Conservation (phyloP, 495 filamentous ascomycete species). For the Saxispiralis lemnorum region DNA sequence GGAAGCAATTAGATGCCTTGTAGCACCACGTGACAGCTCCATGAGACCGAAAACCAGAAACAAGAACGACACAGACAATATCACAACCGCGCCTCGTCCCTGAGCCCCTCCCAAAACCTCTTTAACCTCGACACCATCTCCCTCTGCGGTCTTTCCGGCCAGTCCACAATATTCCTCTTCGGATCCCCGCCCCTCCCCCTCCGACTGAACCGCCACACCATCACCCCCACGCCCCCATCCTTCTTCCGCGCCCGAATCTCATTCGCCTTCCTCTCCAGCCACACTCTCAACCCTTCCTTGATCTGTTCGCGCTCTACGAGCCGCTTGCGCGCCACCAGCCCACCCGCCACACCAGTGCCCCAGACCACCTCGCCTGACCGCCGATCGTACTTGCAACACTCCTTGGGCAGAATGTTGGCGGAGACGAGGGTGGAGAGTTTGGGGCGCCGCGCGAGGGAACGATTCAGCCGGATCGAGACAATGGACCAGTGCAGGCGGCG, state of each 20-base stretch:
- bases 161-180: neutral
- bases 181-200: slow-evolving; percentile 10
- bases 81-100: slow-evolving; percentile 5
- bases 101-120: slow-evolving; percentile 35
- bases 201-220: slow-evolving; percentile 18
- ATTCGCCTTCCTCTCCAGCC: slow-evolving; percentile 15
- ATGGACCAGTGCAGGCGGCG: slow-evolving; percentile 13
- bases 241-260: slow-evolving; percentile 12
- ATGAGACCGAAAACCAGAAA: too few relatives aligned
- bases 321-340: slow-evolving; percentile 13
- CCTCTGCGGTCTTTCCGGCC: slow-evolving; percentile 27
- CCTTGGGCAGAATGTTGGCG: slow-evolving; percentile 15
- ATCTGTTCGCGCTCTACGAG: slow-evolving; percentile 17
- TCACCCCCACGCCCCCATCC: slow-evolving; percentile 16
- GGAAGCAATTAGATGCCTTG: too few relatives aligned
- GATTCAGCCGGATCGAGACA: slow-evolving; percentile 13
- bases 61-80: too few relatives aligned
- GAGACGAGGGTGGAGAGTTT: slow-evolving; percentile 11
- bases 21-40: too few relatives aligned
- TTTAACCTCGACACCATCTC: slow-evolving; percentile 34
- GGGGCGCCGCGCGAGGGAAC: slow-evolving; percentile 13
- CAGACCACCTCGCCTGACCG: slow-evolving; percentile 13
- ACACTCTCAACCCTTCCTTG: slow-evolving; percentile 15
- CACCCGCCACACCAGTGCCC: slow-evolving; percentile 11
- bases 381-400: slow-evolving; percentile 15